Evolutionary conservation across 176 grass and related monocot genomes (phyloP).

Genomic region (Guadua angustifolia): DNA sequence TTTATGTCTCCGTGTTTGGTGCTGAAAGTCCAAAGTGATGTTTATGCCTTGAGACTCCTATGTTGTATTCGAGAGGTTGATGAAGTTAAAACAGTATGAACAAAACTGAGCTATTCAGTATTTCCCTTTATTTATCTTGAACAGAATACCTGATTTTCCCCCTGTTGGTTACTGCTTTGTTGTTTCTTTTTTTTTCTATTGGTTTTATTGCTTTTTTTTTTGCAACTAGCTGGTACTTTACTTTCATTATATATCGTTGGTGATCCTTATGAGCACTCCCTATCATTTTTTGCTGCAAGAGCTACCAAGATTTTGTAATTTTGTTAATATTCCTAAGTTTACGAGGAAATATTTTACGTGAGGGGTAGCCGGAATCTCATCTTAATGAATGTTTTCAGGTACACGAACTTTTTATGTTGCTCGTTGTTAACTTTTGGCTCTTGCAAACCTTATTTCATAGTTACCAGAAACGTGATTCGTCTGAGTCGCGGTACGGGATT

Average conservation of each 20-base stretch:
- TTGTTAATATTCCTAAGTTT: background rate
- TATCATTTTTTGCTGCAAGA: constrained; percentile 8
- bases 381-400: background rate
- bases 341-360: background rate
- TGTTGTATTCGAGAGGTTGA: background rate
- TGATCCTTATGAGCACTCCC: constrained; percentile 3
- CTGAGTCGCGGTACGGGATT: no score
- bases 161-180: constrained; percentile 23
- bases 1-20: background rate
- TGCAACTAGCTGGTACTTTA: background rate
- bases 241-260: background rate
- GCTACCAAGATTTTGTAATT: background rate
- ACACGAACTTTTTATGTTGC: background rate
- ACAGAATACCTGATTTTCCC: background rate
- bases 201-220: background rate
- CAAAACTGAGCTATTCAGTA: background rate
- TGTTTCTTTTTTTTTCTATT: background rate
- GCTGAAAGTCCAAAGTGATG: constrained; percentile 2
- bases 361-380: constrained; percentile 4
- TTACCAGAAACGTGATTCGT: no score
- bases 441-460: no score
- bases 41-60: constrained; percentile 1
- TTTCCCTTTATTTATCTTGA: background rate
- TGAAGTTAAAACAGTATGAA: background rate
- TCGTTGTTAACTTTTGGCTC: background rate